These are phyloP conservation scores for Heimioporus sp. DNA, from an alignment of 768 basidiomycete genomes.

Conservation along the genomic window DNA sequence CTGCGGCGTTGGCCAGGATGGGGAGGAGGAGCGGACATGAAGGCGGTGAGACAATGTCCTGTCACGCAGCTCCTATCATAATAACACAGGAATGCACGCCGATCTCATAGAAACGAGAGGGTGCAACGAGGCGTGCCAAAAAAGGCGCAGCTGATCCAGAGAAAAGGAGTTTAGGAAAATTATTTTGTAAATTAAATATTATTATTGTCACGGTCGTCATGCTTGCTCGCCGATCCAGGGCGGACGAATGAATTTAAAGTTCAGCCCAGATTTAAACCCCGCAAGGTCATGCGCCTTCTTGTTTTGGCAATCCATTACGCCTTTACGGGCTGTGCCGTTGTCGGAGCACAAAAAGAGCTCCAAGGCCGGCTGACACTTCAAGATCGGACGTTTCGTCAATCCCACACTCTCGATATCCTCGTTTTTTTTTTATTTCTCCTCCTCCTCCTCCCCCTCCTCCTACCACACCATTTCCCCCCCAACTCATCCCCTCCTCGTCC, in stretches of 20 bases:
- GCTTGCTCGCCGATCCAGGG: constrained; percentile 4
- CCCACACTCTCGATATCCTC: constrained; percentile 30
- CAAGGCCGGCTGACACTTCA: constrained; percentile 27
- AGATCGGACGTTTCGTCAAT: constrained; percentile 23
- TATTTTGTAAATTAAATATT: constrained; percentile 17
- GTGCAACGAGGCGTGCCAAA: too few relatives aligned
- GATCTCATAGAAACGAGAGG: constrained; percentile 8
- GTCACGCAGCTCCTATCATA: too few relatives aligned
- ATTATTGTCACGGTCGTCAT: too few relatives aligned
- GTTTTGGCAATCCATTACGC: constrained; percentile 23
- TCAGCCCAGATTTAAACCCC: constrained; percentile 28
- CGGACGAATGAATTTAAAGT: constrained; percentile 12
- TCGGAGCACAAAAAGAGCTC: constrained; percentile 35
- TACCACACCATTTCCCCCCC: constrained; percentile 1
- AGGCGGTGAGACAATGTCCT: background rate
- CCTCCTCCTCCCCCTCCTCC: background rate
- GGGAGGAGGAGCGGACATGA: constrained; percentile 9
- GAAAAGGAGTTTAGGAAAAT: constrained; percentile 16
- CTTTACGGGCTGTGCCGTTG: constrained; percentile 28
- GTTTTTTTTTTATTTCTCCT: constrained; percentile 15
- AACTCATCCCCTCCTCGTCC: background rate
- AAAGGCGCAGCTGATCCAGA: constrained; percentile 4
- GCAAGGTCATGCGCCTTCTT: constrained; percentile 12
- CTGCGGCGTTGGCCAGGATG: constrained; percentile 3
- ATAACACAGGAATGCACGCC: too few relatives aligned